Evolutionary conservation across 768 basidiomycete species (phyloP).

Genomic region (Cantharellus anzutake): DNA sequence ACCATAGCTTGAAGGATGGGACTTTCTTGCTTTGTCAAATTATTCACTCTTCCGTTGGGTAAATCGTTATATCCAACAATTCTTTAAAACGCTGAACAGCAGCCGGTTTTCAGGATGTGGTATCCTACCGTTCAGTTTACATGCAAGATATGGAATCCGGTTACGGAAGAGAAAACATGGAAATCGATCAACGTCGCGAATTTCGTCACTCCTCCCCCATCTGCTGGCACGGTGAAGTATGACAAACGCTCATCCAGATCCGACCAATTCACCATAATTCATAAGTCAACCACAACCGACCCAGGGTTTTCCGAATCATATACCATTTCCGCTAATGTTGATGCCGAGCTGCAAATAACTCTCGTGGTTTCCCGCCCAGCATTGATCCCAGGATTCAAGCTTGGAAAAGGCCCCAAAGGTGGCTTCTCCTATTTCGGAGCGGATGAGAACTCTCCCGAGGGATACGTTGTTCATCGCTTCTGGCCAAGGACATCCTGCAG

Average conservation of each 20-base stretch:
- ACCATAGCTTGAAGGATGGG: slow-evolving; percentile 66
- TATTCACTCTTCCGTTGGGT: slow-evolving; percentile 83
- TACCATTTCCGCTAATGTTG: slow-evolving; percentile 58
- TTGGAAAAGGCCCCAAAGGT: slow-evolving; percentile 73
- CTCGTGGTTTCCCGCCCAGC: slow-evolving; percentile 53
- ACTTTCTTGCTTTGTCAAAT: slow-evolving; percentile 62
- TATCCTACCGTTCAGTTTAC: slow-evolving; percentile 90
- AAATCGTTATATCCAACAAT: slow-evolving; percentile 16
- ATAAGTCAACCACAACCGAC: slow-evolving; percentile 33
- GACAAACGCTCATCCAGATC: slow-evolving; percentile 79
- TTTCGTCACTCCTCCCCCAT: slow-evolving; percentile 55
- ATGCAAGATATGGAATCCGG: slow-evolving; percentile 71
- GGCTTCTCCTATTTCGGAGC: slow-evolving; percentile 79
- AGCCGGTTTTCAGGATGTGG: slow-evolving; percentile 44
- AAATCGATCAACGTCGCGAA: slow-evolving; percentile 72
- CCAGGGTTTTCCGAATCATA: slow-evolving; percentile 56
- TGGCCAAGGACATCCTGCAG: slow-evolving; percentile 51
- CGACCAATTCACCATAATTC: slow-evolving; percentile 64
- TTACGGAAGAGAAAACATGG: slow-evolving; percentile 58
- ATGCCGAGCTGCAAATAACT: slow-evolving; percentile 60
- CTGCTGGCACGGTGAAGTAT: slow-evolving; percentile 18
- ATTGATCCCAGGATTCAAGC: slow-evolving; percentile 69
- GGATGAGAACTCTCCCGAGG: slow-evolving; percentile 48
- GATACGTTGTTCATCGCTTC: slow-evolving; percentile 80
- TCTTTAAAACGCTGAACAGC: background rate